Evolutionary conservation across 345 rosid genomes (phyloP).

Genomic region (Gossypium rotundifolium): DNA sequence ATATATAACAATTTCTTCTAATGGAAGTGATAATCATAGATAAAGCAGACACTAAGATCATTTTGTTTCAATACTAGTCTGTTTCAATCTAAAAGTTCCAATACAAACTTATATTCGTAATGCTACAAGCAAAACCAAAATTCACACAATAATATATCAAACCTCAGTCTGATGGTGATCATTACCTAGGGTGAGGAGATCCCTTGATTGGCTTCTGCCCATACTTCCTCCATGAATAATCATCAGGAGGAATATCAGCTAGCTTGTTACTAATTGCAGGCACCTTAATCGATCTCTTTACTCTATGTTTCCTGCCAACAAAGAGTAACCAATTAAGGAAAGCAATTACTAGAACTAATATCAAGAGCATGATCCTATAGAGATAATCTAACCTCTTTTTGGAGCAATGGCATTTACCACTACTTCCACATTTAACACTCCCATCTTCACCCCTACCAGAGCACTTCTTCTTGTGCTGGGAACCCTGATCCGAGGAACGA

Average conservation of each 20-base stretch:
- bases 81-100: constrained; percentile 4
- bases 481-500: constrained; percentile 57
- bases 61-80: neutral
- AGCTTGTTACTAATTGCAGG: constrained; percentile 79
- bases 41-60: neutral
- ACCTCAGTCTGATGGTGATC: neutral
- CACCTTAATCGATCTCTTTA: constrained; percentile 74
- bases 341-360: neutral
- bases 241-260: constrained; percentile 81
- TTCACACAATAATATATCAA: neutral
- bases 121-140: neutral
- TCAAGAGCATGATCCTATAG: neutral
- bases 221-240: constrained; percentile 74
- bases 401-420: constrained; percentile 67
- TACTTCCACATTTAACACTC: constrained; percentile 59
- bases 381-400: constrained; percentile 56
- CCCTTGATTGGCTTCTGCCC: constrained; percentile 86
- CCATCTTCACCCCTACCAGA: constrained; percentile 65
- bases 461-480: constrained; percentile 65
- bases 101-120: constrained; percentile 3
- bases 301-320: constrained; percentile 56
- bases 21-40: too few relatives aligned
- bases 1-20: too few relatives aligned
- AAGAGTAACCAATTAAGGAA: constrained; percentile 14
- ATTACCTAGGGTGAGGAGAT: constrained; percentile 77